Evolutionary conservation across 2,329 filamentous ascomycete species (phyloP).

Genomic region (Fusarium robinianum): DNA sequence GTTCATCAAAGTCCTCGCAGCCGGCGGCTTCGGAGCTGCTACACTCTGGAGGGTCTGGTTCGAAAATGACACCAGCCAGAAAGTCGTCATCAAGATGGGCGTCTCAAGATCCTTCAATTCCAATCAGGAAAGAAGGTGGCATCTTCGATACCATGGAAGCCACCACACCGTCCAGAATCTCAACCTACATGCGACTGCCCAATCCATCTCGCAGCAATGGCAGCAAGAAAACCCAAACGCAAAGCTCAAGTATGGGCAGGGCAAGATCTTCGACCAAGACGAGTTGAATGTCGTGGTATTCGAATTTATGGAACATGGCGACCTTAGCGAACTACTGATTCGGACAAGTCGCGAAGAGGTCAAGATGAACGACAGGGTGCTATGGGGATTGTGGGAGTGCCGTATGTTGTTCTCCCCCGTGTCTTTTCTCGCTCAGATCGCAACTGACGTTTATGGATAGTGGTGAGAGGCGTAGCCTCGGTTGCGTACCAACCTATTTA

Average conservation of each 20-base stretch:
- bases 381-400: constrained; percentile 41
- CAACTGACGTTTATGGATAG: constrained; percentile 17
- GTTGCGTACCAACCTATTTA: constrained; percentile 34
- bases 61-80: constrained; percentile 23
- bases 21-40: constrained; percentile 35
- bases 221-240: neutral
- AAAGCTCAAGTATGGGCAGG: neutral
- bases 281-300: constrained; percentile 26
- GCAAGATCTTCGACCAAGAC: constrained; percentile 2
- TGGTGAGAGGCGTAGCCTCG: constrained; percentile 35
- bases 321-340: constrained; percentile 26
- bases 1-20: constrained; percentile 35
- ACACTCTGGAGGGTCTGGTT: constrained; percentile 32
- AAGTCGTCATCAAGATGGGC: constrained; percentile 37
- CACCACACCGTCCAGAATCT: constrained; percentile 37
- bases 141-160: constrained; percentile 35
- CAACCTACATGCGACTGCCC: constrained; percentile 25
- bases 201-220: constrained; percentile 10
- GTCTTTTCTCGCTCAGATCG: neutral
- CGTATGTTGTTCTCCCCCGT: constrained; percentile 24
- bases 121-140: constrained; percentile 27
- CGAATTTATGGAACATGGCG: constrained; percentile 36
- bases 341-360: neutral
- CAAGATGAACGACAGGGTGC: constrained; percentile 23
- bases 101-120: constrained; percentile 6